Evolutionary conservation across 2,329 filamentous ascomycete genomes (phyloP).

Genomic region (Emergomyces pasteurianus): DNA sequence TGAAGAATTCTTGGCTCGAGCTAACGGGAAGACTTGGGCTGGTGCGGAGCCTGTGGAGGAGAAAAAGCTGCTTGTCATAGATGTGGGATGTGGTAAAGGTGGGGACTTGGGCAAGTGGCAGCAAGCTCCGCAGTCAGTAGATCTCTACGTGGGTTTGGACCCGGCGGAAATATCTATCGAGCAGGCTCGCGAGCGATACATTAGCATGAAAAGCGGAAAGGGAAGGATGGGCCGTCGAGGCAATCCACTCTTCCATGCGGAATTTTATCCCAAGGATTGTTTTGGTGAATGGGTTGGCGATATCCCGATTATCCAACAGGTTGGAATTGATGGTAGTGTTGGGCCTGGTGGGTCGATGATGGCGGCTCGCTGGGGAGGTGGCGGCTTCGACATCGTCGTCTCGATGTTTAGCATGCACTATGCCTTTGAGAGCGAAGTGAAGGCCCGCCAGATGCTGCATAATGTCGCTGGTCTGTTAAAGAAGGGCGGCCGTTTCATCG

Average conservation of each 20-base stretch:
- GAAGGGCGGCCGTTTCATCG: conserved; percentile 89
- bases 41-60: conserved; percentile 20
- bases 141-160: conserved; percentile 87
- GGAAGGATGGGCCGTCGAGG: conserved; percentile 37
- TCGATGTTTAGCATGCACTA: conserved; percentile 99
- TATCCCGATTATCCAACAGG: conserved; percentile 67
- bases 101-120: conserved; percentile 96
- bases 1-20: conserved; percentile 54
- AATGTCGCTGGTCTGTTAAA: conserved; percentile 86
- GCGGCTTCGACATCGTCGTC: conserved; percentile 88
- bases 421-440: conserved; percentile 84
- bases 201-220: conserved; percentile 51
- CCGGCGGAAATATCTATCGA: conserved; percentile 86
- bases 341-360: conserved; percentile 42
- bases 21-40: conserved; percentile 34
- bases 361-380: conserved; percentile 54
- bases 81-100: conserved; percentile 94
- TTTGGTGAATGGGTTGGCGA: conserved; percentile 76
- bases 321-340: conserved; percentile 70
- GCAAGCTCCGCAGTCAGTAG: conserved; percentile 78
- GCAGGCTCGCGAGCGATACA: conserved; percentile 77
- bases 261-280: conserved; percentile 86
- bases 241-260: conserved; percentile 61
- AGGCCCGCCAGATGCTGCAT: conserved; percentile 80
- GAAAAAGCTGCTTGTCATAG: conserved; percentile 65